Evolutionary conservation across 2,329 filamentous ascomycete species (phyloP).

Genomic region (Aspergillus viridinutans): DNA sequence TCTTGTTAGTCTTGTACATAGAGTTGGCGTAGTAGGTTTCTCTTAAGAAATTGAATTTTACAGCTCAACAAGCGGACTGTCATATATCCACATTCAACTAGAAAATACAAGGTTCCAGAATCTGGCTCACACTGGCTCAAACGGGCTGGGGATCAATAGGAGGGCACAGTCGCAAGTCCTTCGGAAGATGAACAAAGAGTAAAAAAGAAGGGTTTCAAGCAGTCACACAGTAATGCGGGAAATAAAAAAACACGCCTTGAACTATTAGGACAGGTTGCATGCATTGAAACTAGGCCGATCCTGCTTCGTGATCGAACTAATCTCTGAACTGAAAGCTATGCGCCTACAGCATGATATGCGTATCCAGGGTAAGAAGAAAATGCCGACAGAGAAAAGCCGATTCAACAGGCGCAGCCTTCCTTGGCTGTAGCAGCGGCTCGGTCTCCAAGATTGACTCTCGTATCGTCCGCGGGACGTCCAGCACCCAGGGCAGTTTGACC

Average conservation of each 20-base stretch:
- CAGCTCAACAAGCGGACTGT: background rate
- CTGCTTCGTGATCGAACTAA: background rate
- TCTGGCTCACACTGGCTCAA: background rate
- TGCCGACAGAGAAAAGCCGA: slow-evolving; percentile 4
- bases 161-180: background rate
- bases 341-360: background rate
- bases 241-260: background rate
- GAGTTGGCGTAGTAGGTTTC: background rate
- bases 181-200: background rate
- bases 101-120: background rate
- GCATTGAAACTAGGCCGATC: background rate
- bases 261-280: background rate
- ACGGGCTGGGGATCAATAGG: background rate
- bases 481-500: slow-evolving; percentile 56
- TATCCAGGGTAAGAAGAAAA: background rate
- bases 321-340: background rate
- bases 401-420: slow-evolving; percentile 84
- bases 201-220: background rate
- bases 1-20: background rate
- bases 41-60: background rate
- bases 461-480: slow-evolving; percentile 45
- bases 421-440: slow-evolving; percentile 71
- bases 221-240: background rate
- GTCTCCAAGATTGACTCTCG: slow-evolving; percentile 76
- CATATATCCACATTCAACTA: background rate